Conservation (phyloP, 352 stramenopile genomes). For the Phytopythium litorale region DNA sequence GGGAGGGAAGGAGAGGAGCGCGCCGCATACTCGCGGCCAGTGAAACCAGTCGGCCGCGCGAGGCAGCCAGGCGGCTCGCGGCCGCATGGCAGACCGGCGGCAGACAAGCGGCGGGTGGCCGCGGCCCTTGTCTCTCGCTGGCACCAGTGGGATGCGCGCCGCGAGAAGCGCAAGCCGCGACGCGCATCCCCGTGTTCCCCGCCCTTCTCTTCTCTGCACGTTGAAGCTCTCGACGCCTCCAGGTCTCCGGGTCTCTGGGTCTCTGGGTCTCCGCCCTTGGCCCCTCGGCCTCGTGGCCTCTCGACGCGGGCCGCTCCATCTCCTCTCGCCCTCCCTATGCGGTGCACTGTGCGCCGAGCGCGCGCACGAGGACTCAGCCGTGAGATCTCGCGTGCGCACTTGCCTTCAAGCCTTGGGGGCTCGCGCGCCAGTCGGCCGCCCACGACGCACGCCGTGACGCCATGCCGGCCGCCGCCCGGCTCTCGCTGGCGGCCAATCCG, state of each 20-base stretch:
- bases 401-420: not conserved
- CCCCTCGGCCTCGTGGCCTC: no score
- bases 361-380: not conserved
- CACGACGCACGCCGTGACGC: no score
- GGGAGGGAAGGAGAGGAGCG: no score
- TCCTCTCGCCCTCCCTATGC: not conserved
- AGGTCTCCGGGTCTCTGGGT: no score
- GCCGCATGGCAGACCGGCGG: not conserved
- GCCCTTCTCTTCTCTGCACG: not conserved
- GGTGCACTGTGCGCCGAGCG: not conserved
- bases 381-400: not conserved
- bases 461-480: no score
- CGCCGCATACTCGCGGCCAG: not conserved
- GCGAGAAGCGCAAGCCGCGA: constrained; percentile 1
- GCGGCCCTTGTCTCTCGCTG: not conserved
- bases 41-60: not conserved
- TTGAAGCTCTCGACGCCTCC: not conserved
- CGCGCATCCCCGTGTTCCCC: not conserved
- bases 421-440: no score
- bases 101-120: not conserved
- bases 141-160: constrained; percentile 1
- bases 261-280: no score
- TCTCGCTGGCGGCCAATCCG: no score
- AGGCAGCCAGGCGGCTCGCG: not conserved
- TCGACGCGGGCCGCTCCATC: no score